A percentile compares a stretch with the other conserved stretches of the same genome.
Evolutionary conservation across 495 filamentous ascomycete species (phyloP).

Genomic region (Bacidia rubella): DNA sequence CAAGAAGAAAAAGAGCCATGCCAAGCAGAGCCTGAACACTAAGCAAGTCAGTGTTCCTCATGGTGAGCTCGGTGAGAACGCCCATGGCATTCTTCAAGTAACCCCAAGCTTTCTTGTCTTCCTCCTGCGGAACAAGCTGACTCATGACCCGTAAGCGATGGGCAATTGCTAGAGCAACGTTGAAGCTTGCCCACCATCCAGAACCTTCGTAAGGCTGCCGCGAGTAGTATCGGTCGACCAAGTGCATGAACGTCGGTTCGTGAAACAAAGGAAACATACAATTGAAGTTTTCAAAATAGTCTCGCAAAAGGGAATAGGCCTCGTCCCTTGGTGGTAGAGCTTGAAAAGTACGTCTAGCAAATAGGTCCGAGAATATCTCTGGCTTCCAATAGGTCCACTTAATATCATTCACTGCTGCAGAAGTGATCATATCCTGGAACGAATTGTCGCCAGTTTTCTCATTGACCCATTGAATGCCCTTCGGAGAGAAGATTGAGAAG

Average conservation of each 20-base stretch:
- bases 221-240: slow-evolving; percentile 88
- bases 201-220: slow-evolving; percentile 86
- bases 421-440: slow-evolving; percentile 91
- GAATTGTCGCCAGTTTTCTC: slow-evolving; percentile 90
- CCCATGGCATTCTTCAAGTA: slow-evolving; percentile 96
- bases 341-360: slow-evolving; percentile 70
- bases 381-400: slow-evolving; percentile 96
- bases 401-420: slow-evolving; percentile 67
- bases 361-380: slow-evolving; percentile 89
- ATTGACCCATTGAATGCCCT: slow-evolving; percentile 97
- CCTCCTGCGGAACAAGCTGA: slow-evolving; percentile 75
- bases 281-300: slow-evolving; percentile 97
- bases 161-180: slow-evolving; percentile 82
- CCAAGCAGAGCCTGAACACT: slow-evolving; percentile 95
- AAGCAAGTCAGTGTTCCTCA: slow-evolving; percentile 89
- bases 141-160: slow-evolving; percentile 91
- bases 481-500: slow-evolving; percentile 96
- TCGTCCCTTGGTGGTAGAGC: slow-evolving; percentile 70
- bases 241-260: slow-evolving; percentile 93
- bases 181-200: slow-evolving; percentile 97
- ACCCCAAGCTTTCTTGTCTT: slow-evolving; percentile 86
- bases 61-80: slow-evolving; percentile 78
- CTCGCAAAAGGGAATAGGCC: slow-evolving; percentile 68
- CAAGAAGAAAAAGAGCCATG: slow-evolving; percentile 93
- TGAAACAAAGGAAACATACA: slow-evolving; percentile 97